Evolutionary conservation across 2,329 filamentous ascomycete species (phyloP), one percentile per base, ranked within the genome.

Genomic region (Myriosclerotinia scirpicola): DNA sequence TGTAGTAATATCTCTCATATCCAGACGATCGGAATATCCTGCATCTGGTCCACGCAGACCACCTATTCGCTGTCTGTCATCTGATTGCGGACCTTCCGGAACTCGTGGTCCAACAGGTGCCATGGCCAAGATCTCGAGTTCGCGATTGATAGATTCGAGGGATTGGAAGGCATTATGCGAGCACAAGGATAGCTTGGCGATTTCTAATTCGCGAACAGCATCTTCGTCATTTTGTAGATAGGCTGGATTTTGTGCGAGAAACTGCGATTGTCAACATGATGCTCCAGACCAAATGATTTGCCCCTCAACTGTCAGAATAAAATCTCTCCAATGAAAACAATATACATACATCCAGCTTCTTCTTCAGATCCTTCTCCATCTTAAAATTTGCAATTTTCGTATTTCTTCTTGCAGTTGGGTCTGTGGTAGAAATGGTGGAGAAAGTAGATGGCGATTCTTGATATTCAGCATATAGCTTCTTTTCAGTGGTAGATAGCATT

Each of bases 321-420:
- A 38, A 38, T 78, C 72, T 22, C 4, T n/a, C 40, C 22, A 8
- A 5, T 36, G 3, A 11, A 8, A 9, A 30, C 2, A 2, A 83
- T 78, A 77, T 36, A 72, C 78, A 54, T 77, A 88, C 86, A 78
- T 92, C 91, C n/a, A 98, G 82, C 77, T 90, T 93, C 71, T 87
- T 84, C 78, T 92, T 93, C 68, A 99, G 79, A 69, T 90, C 87
- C 77, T 95, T 97, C 78, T 98, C 95, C 62, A 91, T 86, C 73
- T 87, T 88, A 79, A 93, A 97, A 68, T 90, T 87, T 54, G 87
- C 85, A 72, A 99, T 96, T 79, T 98, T 99, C 56, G 88, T 87
- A 66, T 93, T 89, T 71, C 95, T 85, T 69, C 90, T 85, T 40
- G 87, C 85, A 26, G 88, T 85, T 5, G 91, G 85, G 78, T 91